phyloP scores from a whole-genome alignment of 208 protist species.

The Trypanosoma mega region DNA sequence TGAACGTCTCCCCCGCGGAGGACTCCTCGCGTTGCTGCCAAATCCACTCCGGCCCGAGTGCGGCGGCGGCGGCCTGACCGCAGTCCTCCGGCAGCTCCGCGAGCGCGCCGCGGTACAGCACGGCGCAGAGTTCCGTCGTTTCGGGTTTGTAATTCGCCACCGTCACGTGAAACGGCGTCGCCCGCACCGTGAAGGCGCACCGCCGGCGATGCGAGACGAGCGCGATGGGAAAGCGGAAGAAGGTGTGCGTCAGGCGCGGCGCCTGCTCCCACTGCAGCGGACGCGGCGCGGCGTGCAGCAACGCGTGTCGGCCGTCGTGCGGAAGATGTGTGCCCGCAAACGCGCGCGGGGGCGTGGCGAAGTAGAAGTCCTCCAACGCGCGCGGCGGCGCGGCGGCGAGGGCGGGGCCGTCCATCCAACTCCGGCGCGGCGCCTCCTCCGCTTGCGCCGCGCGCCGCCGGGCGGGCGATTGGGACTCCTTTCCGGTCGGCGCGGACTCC shows the following conservation, averaged over 20 bases:
- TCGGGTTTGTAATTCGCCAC: conserved; percentile 49
- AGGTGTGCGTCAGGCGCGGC: conserved; percentile 60
- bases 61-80: conserved; percentile 9
- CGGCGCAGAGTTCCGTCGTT: conserved; percentile 71
- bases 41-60: conserved; percentile 67
- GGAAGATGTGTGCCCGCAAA: conserved; percentile 77
- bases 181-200: conserved; percentile 40
- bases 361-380: conserved; percentile 67
- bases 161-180: conserved; percentile 70
- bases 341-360: conserved; percentile 50
- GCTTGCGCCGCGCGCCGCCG: not conserved
- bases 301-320: conserved; percentile 24
- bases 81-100: conserved; percentile 50
- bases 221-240: conserved; percentile 50
- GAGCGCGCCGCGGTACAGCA: conserved; percentile 66
- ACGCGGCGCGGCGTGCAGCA: conserved; percentile 40
- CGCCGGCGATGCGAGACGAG: conserved; percentile 50
- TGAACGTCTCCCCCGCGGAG: conserved; percentile 66
- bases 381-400: not conserved
- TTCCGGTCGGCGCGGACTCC: not conserved
- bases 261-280: conserved; percentile 46
- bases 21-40: conserved; percentile 82
- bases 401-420: conserved; percentile 17
- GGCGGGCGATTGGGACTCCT: conserved; percentile 2
- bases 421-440: conserved; percentile 10